Percentiles rank a stretch among this genome's conserved stretches.
These are phyloP conservation scores for Tephrocybe sp. DNA, from an alignment of 768 basidiomycete genomes.

Conservation along the genomic window DNA sequence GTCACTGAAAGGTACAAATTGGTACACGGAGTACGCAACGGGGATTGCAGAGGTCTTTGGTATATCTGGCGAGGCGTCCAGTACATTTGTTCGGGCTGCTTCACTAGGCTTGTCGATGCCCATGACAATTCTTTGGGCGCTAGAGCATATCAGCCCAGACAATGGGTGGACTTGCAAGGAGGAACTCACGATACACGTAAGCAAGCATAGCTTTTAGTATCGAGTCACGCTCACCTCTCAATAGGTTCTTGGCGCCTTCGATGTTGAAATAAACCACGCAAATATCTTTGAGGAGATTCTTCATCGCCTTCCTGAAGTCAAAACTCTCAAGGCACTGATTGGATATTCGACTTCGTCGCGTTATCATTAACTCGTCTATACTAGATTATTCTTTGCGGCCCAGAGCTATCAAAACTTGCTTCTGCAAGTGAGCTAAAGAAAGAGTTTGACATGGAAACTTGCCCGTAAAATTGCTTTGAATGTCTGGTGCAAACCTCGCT, in stretches of 20 bases:
- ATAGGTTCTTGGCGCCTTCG: constrained; percentile 28
- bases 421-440: not conserved
- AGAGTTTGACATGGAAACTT: constrained; percentile 27
- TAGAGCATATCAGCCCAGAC: constrained; percentile 20
- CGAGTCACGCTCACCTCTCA: not conserved
- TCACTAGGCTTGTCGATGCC: constrained; percentile 26
- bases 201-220: not conserved
- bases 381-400: constrained; percentile 12
- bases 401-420: not conserved
- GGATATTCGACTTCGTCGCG: not conserved
- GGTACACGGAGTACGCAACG: constrained; percentile 25
- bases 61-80: constrained; percentile 5
- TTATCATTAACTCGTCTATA: not conserved
- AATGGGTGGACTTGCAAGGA: constrained; percentile 18
- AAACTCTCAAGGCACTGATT: constrained; percentile 24
- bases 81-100: constrained; percentile 21
- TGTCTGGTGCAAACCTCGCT: too few species aligned
- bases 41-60: constrained; percentile 12
- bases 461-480: constrained; percentile 28
- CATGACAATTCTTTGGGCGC: constrained; percentile 24
- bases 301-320: constrained; percentile 31
- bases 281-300: constrained; percentile 34
- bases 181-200: constrained; percentile 22
- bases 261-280: constrained; percentile 20
- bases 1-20: constrained; percentile 23